Evolutionary conservation across 2,329 filamentous ascomycete genomes (phyloP).

Genomic region (Magnaporthiopsis rhizophila): DNA sequence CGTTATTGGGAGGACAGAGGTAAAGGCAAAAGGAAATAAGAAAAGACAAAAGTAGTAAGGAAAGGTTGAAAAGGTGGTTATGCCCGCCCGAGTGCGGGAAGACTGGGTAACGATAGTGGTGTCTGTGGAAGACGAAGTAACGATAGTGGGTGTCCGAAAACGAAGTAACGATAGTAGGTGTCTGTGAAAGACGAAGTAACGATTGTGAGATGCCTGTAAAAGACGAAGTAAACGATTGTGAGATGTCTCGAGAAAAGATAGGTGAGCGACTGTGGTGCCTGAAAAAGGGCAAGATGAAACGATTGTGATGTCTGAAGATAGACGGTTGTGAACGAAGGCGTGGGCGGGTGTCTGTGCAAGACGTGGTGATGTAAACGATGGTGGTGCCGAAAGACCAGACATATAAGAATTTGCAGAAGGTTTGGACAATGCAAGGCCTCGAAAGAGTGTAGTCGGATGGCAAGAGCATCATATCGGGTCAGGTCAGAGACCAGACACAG

Average conservation of each 20-base stretch:
- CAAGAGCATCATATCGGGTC: too few species aligned
- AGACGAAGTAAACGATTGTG: not conserved
- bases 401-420: not conserved
- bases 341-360: too few species aligned
- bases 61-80: not conserved
- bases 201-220: too few species aligned
- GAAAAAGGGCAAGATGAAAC: not conserved
- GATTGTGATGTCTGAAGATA: too few species aligned
- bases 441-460: not conserved
- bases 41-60: not conserved
- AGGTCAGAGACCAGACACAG: not conserved
- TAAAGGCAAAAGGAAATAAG: not conserved
- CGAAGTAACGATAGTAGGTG: not conserved
- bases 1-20: not conserved
- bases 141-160: too few species aligned
- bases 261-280: not conserved
- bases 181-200: not conserved
- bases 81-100: not conserved
- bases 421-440: not conserved
- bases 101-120: not conserved
- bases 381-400: not conserved
- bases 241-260: not conserved
- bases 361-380: not conserved
- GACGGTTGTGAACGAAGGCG: not conserved
- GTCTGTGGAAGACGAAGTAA: not conserved